Base-by-base conservation (phyloP, 352 stramenopile species). In the Phytophthora chlamydospora region DNA sequence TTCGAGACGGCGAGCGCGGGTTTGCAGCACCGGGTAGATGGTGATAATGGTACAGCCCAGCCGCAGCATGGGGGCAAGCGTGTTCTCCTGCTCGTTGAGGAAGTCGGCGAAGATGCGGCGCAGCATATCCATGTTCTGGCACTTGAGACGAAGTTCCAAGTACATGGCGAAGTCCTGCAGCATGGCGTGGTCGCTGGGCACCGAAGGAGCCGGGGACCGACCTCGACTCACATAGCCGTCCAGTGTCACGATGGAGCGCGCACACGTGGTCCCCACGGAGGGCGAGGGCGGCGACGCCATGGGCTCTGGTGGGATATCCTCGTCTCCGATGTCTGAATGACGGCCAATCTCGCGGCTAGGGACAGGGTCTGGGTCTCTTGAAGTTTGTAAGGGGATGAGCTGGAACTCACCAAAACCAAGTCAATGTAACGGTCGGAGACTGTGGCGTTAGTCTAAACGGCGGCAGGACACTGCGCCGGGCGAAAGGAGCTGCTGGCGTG, bases 101-200 rank as follows among this genome's bases (percentile, higher is more conserved):
- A 76, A 89, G 24, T 89, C 81, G 54, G 68, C 67, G 34, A 81
- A 65, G 33, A 91, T 75, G 47, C 73, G 77, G 3, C 81, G 76
- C 65, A 90, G 52, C 36, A 90, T 62, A 16, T 42, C 50, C 52
- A 89, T 13, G 68, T 80, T 82, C 35, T 78, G 36, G 2, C 70
- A 78, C 33, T 77, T 57, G 45, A 88, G 63, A 8, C 76, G 75
- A 38, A 57, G 40, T 53, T 89, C 81, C 34, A 90, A 60, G 48
- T 77, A 90, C n/a, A 34, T 43, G 45, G 71, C 66, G 45, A 90
- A 89, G 39, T 78, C 61, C 53, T 88, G 66, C 43, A 89, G 57
- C 44, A 85, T 74, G 32, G 56, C 64, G 40, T 71, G 34, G 56
- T 84, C 75, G 38, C 38, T 45, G 48, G 57, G 39, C 47, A 73